Percentiles rank a stretch among this genome's conserved stretches.
phyloP scores from a whole-genome alignment of 257 asterid genomes.

The Cordia subcordata region DNA sequence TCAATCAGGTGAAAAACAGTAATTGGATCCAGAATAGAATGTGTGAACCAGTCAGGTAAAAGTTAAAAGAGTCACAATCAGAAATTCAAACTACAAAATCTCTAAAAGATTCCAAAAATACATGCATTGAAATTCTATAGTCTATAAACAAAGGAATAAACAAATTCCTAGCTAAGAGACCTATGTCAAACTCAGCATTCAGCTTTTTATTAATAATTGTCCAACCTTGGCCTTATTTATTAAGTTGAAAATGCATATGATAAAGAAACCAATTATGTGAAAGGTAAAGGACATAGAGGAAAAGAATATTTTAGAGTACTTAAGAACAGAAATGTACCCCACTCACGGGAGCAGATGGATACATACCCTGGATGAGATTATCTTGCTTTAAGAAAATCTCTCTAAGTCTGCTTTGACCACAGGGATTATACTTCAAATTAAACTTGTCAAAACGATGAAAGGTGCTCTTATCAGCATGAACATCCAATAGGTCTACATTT shows the following conservation, averaged over 20 bases:
- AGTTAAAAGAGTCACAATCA: no score
- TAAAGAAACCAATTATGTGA: background rate
- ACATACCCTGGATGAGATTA: slow-evolving; percentile 93
- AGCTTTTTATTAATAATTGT: background rate
- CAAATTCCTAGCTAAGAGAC: background rate
- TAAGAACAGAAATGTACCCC: background rate
- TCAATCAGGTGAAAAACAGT: background rate
- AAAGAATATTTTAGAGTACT: no score
- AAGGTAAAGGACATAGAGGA: no score
- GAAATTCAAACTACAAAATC: no score
- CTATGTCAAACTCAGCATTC: background rate
- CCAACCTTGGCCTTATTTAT: background rate
- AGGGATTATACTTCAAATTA: slow-evolving; percentile 95
- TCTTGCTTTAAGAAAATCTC: slow-evolving; percentile 97
- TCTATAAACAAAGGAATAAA: no score
- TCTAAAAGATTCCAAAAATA: no score
- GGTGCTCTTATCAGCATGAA: slow-evolving; percentile 99
- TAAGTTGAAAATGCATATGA: background rate
- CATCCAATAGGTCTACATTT: slow-evolving; percentile 94
- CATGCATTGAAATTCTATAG: no score
- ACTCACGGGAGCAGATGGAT: background rate
- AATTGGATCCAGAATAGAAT: background rate
- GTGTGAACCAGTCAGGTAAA: background rate
- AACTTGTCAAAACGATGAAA: slow-evolving; percentile 99
- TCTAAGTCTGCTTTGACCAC: slow-evolving; percentile 98